Evolutionary conservation across 2,329 filamentous ascomycete species (phyloP).

Genomic region (Fusarium scirpi): DNA sequence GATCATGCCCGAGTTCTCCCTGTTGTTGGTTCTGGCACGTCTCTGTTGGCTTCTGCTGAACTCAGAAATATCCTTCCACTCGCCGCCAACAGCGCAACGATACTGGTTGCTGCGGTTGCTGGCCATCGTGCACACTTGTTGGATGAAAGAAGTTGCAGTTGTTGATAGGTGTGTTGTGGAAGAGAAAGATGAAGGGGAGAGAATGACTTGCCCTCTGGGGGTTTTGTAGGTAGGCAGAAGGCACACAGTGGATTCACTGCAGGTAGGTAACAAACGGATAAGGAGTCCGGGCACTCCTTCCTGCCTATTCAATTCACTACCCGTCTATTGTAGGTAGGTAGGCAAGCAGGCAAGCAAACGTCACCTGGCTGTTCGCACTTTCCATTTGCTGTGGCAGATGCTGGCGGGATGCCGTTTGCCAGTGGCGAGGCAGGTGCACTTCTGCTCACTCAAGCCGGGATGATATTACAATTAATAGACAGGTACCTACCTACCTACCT

Average conservation of each 20-base stretch:
- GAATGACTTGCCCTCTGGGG: neutral
- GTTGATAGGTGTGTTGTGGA: neutral
- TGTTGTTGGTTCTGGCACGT: neutral
- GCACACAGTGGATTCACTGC: neutral
- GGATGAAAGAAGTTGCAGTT: neutral
- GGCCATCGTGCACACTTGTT: neutral
- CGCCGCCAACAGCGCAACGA: slow-evolving; percentile 53
- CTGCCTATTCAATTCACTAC: neutral
- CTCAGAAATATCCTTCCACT: slow-evolving; percentile 49
- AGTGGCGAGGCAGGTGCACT: neutral
- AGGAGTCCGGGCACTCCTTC: neutral
- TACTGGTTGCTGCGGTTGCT: slow-evolving; percentile 45
- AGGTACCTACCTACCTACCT: too few relatives aligned
- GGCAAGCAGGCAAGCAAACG: neutral
- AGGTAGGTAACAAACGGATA: too few relatives aligned
- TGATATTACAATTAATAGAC: too few relatives aligned
- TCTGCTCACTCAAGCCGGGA: neutral
- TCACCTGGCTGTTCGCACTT: neutral
- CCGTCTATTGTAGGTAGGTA: neutral
- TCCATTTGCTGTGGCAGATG: neutral
- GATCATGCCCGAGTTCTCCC: slow-evolving; percentile 51
- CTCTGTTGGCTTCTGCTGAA: slow-evolving; percentile 52
- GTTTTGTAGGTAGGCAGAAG: neutral
- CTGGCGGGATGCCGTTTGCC: neutral
- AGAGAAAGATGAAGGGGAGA: too few relatives aligned